Percentiles rank a stretch among this genome's conserved stretches.
Evolutionary conservation across 1,284 basidiomycete genomes (phyloP).

Genomic region (Pyrrhoderma noxium): DNA sequence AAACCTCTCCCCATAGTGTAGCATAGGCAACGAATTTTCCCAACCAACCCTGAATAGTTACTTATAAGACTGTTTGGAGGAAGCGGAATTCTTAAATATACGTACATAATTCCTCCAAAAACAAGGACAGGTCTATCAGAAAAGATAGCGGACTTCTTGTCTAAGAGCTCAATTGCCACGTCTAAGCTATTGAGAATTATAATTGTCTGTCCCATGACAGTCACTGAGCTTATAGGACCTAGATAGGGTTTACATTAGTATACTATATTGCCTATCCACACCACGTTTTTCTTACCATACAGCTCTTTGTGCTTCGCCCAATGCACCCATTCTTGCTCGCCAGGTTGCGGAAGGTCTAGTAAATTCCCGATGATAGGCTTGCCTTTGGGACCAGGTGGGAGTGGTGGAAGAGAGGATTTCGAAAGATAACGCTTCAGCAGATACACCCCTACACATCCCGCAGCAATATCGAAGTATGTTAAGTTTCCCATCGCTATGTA

Average conservation of each 20-base stretch:
- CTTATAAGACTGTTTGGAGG: background rate
- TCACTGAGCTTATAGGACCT: slow-evolving; percentile 17
- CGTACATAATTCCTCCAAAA: slow-evolving; percentile 16
- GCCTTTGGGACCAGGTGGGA: slow-evolving; percentile 18
- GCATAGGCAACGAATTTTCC: slow-evolving; percentile 12
- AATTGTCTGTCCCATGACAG: slow-evolving; percentile 14
- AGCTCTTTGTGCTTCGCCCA: slow-evolving; percentile 17
- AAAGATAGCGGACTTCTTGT: slow-evolving; percentile 12
- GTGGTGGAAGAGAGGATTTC: background rate
- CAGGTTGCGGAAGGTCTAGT: slow-evolving; percentile 14
- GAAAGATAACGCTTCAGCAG: slow-evolving; percentile 4
- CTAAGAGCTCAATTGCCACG: slow-evolving; percentile 13
- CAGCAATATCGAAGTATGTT: slow-evolving; percentile 5
- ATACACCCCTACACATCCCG: slow-evolving; percentile 10
- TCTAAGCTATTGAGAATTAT: slow-evolving; percentile 13
- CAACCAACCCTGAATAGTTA: slow-evolving; percentile 12
- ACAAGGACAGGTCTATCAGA: slow-evolving; percentile 13
- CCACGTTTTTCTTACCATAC: slow-evolving; percentile 8
- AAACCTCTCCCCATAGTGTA: slow-evolving; percentile 11
- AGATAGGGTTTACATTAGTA: background rate
- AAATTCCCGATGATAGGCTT: slow-evolving; percentile 18
- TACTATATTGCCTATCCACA: background rate
- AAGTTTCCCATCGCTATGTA: slow-evolving; percentile 3
- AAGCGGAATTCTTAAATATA: background rate
- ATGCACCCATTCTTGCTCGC: slow-evolving; percentile 16